A percentile compares a stretch with the other conserved stretches of the same genome.
These are phyloP conservation scores for Verticillium longisporum DNA, from an alignment of 2,329 filamentous ascomycete genomes.

Conservation along the genomic window DNA sequence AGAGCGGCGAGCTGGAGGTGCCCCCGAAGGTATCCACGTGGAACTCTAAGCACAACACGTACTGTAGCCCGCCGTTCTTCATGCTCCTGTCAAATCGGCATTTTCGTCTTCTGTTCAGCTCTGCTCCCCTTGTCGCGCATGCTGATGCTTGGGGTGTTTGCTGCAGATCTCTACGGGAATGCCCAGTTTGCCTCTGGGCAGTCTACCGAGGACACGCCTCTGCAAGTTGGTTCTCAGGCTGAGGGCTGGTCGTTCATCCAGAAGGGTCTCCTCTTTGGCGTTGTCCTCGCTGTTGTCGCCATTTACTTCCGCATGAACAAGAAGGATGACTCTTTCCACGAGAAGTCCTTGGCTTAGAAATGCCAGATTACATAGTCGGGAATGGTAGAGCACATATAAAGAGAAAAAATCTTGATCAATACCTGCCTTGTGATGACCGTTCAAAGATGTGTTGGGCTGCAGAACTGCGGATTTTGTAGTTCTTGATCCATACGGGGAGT, in stretches of 20 bases:
- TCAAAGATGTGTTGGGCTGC: too few relatives aligned
- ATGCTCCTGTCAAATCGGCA: neutral
- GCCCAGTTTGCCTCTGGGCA: constrained; percentile 29
- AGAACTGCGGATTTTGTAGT: neutral
- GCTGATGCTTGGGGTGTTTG: constrained; percentile 20
- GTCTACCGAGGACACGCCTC: constrained; percentile 22
- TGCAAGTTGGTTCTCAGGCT: constrained; percentile 13
- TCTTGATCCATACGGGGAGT: neutral
- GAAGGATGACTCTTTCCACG: constrained; percentile 27
- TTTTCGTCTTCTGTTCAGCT: neutral
- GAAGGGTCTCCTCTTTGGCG: constrained; percentile 43
- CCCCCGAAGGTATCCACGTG: constrained; percentile 88
- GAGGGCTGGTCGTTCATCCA: constrained; percentile 36
- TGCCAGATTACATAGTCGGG: neutral
- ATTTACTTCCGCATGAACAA: constrained; percentile 35
- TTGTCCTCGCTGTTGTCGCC: constrained; percentile 38
- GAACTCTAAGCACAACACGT: constrained; percentile 60
- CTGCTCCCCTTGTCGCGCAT: constrained; percentile 16
- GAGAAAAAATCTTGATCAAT: neutral
- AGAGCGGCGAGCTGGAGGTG: constrained; percentile 78
- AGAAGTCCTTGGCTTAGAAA: constrained; percentile 35
- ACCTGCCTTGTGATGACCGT: neutral
- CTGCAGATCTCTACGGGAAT: constrained; percentile 25
- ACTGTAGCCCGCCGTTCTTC: constrained; percentile 9
- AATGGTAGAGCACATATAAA: constrained; percentile 2